phyloP scores from a whole-genome alignment of 352 stramenopile genomes.

The Pythium aphanidermatum region DNA sequence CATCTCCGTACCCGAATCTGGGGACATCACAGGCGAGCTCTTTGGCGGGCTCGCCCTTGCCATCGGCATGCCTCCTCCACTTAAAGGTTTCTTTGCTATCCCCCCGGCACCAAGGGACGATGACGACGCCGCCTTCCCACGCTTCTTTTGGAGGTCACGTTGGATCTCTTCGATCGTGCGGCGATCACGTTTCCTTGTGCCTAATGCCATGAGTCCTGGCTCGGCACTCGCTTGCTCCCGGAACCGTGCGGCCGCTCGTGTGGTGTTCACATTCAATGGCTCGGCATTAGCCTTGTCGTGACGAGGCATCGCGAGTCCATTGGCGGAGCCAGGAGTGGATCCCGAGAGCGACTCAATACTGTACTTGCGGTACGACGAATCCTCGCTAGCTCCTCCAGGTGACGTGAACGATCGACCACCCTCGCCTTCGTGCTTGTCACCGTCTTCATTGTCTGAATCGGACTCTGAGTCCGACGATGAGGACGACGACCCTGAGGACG shows the following conservation, averaged over 20 bases:
- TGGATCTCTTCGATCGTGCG: slow-evolving; percentile 88
- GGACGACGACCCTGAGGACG: slow-evolving; percentile 59
- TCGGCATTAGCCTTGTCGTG: slow-evolving; percentile 21
- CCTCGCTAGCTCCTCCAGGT: too few species aligned
- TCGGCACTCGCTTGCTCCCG: slow-evolving; percentile 42
- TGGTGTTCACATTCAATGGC: slow-evolving; percentile 68
- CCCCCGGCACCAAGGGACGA: neutral
- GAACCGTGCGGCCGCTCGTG: slow-evolving; percentile 55
- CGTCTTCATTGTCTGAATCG: slow-evolving; percentile 42
- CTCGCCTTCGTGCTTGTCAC: slow-evolving; percentile 17
- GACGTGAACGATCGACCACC: too few species aligned
- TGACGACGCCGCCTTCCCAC: slow-evolving; percentile 12
- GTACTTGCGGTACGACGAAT: slow-evolving; percentile 36
- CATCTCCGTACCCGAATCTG: slow-evolving; percentile 33
- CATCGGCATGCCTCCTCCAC: slow-evolving; percentile 3
- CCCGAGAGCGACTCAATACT: slow-evolving; percentile 28
- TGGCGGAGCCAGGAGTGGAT: slow-evolving; percentile 2
- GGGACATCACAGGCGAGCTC: slow-evolving; percentile 62
- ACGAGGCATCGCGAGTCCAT: slow-evolving; percentile 11
- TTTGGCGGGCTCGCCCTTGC: slow-evolving; percentile 49
- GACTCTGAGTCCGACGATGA: slow-evolving; percentile 72
- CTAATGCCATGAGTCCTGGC: slow-evolving; percentile 62
- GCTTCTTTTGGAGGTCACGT: slow-evolving; percentile 67
- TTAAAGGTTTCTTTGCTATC: slow-evolving; percentile 26
- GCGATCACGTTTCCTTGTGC: slow-evolving; percentile 79